Evolutionary conservation across 2,329 filamentous ascomycete species (phyloP).

Genomic region (Davidsoniella virescens): DNA sequence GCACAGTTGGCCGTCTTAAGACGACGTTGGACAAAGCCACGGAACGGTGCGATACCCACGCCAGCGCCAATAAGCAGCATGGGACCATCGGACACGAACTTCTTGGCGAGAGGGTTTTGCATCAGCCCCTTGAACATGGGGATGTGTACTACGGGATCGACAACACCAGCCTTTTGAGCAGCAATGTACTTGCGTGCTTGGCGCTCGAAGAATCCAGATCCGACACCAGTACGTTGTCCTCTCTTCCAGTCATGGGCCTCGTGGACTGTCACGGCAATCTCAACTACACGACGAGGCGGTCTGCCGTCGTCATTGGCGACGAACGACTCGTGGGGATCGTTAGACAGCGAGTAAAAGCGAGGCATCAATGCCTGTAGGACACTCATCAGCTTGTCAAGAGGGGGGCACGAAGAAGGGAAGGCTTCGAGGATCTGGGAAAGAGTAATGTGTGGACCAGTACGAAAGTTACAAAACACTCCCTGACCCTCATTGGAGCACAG

Average conservation of each 20-base stretch:
- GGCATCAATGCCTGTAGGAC: conserved; percentile 83
- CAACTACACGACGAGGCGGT: conserved; percentile 63
- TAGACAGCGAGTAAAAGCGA: conserved; percentile 94
- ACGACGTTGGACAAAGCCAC: conserved; percentile 88
- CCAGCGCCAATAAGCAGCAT: conserved; percentile 97
- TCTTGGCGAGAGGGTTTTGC: conserved; percentile 83
- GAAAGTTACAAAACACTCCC: conserved; percentile 81
- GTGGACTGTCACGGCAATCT: conserved; percentile 94
- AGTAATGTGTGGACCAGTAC: conserved; percentile 74
- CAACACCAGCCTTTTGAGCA: conserved; percentile 44
- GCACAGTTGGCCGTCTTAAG: conserved; percentile 90
- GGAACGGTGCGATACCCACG: conserved; percentile 92
- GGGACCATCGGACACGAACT: conserved; percentile 85
- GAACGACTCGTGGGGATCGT: conserved; percentile 71
- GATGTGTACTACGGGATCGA: conserved; percentile 39
- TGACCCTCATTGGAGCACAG: conserved; percentile 83
- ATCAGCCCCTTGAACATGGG: conserved; percentile 98
- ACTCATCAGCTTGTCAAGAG: conserved; percentile 65
- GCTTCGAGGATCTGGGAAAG: conserved; percentile 74
- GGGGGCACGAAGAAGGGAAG: conserved; percentile 82
- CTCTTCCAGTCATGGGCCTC: conserved; percentile 65
- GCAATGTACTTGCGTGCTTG: conserved; percentile 58
- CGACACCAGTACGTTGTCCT: conserved; percentile 63
- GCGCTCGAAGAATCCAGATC: conserved; percentile 85
- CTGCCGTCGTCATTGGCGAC: conserved; percentile 37